A percentile compares a stretch with the other conserved stretches of the same genome.
Evolutionary conservation across 1,284 basidiomycete genomes (phyloP).

Genomic region (Neotropicomus parvogracilis): DNA sequence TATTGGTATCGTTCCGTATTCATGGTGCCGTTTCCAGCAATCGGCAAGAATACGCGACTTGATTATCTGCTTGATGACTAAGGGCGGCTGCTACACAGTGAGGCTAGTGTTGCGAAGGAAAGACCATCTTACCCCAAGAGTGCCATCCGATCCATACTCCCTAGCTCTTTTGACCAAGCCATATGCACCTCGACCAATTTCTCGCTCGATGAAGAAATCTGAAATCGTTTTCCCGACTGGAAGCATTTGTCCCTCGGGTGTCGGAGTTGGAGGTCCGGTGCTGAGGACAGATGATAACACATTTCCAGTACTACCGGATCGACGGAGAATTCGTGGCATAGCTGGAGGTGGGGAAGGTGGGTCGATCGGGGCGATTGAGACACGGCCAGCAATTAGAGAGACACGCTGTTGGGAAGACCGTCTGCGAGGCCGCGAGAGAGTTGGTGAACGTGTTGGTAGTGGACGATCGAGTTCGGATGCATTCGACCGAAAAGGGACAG

Average conservation of each 20-base stretch:
- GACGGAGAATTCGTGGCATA: constrained; percentile 57
- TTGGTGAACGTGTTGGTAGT: constrained; percentile 37
- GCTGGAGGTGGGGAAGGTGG: constrained; percentile 57
- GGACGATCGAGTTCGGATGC: constrained; percentile 26
- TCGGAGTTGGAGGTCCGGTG: constrained; percentile 61
- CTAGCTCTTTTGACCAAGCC: constrained; percentile 91
- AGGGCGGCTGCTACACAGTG: constrained; percentile 46
- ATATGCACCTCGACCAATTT: constrained; percentile 95
- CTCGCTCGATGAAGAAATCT: constrained; percentile 78
- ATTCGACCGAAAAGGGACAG: constrained; percentile 18
- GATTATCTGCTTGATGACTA: constrained; percentile 98
- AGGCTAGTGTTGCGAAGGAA: constrained; percentile 14
- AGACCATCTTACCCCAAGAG: constrained; percentile 70
- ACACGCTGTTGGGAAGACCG: constrained; percentile 79
- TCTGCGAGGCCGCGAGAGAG: constrained; percentile 59
- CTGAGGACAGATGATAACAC: constrained; percentile 56
- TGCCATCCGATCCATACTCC: constrained; percentile 73
- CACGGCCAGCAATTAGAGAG: constrained; percentile 74
- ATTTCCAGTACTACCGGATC: constrained; percentile 59
- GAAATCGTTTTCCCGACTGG: constrained; percentile 65
- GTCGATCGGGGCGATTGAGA: constrained; percentile 69
- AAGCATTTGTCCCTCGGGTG: constrained; percentile 44
- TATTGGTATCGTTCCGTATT: constrained; percentile 94
- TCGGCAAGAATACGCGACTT: constrained; percentile 97
- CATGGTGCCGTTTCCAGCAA: constrained; percentile 97